Conservation (phyloP, 192 early-diverging fungal species). For the Entrophospora sp. region DNA sequence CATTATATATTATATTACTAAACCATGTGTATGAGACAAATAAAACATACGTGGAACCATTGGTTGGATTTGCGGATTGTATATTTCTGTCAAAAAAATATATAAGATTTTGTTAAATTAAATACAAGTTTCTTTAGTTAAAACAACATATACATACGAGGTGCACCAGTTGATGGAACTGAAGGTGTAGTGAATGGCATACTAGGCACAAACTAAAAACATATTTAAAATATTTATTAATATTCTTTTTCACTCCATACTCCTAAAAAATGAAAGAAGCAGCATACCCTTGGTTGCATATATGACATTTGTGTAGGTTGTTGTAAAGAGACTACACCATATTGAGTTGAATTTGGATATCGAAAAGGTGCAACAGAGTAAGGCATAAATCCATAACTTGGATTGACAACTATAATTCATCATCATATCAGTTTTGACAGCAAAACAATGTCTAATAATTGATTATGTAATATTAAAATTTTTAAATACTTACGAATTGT, state of each 20-base stretch:
- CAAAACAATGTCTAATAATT: conserved; percentile 44
- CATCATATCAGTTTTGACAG: conserved; percentile 39
- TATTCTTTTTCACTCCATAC: too few species aligned
- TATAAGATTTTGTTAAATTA: too few species aligned
- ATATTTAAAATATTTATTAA: neutral
- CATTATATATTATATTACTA: neutral
- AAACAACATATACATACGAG: too few species aligned
- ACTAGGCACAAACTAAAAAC: conserved; percentile 28
- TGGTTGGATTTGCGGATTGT: too few species aligned
- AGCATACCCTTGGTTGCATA: conserved; percentile 34
- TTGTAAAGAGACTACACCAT: conserved; percentile 36
- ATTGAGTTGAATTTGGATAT: conserved; percentile 28
- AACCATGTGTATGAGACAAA: neutral
- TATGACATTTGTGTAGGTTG: conserved; percentile 35
- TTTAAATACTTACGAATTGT: conserved; percentile 38
- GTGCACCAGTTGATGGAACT: too few species aligned
- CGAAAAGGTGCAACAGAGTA: conserved; percentile 25
- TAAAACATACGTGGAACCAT: too few species aligned
- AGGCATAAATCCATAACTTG: conserved; percentile 25
- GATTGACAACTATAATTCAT: conserved; percentile 32
- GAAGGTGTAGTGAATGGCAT: too few species aligned
- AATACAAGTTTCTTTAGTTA: too few species aligned
- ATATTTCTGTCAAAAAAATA: too few species aligned
- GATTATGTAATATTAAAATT: conserved; percentile 46
- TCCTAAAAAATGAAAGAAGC: neutral